Percentiles rank a stretch among this genome's conserved stretches.
Evolutionary conservation across 2,329 filamentous ascomycete species (phyloP).

Genomic region (Fusarium liriodendri): DNA sequence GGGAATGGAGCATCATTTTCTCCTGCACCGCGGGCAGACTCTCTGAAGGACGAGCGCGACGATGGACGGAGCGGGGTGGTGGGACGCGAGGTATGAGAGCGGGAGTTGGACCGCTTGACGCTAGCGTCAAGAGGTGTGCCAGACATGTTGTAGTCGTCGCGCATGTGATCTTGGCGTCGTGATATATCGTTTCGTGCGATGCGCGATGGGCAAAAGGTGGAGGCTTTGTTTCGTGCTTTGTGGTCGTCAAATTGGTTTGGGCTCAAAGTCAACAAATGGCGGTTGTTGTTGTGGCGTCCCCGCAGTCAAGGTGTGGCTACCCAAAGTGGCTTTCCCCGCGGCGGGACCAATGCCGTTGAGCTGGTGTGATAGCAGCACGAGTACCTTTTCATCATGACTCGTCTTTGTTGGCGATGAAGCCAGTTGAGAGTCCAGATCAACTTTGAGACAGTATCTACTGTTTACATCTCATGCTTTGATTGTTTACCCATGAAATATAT

Average conservation of each 20-base stretch:
- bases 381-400: conserved; percentile 5
- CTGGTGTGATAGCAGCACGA: neutral
- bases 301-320: conserved; percentile 24
- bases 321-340: conserved; percentile 22
- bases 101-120: conserved; percentile 66
- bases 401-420: neutral
- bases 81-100: conserved; percentile 77
- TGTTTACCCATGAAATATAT: neutral
- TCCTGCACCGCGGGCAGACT: conserved; percentile 70
- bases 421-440: neutral
- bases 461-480: neutral
- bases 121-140: conserved; percentile 41
- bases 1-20: conserved; percentile 70
- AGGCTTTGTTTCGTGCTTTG: conserved; percentile 3
- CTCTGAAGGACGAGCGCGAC: conserved; percentile 88
- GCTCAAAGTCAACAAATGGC: conserved; percentile 34
- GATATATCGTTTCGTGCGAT: neutral
- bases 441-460: too few relatives aligned
- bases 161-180: neutral
- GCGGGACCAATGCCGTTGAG: neutral
- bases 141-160: conserved; percentile 35
- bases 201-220: neutral
- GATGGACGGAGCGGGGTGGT: conserved; percentile 93
- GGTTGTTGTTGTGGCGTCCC: conserved; percentile 31
- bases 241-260: conserved; percentile 6